Percentiles rank a stretch among this genome's conserved stretches.
These are phyloP conservation scores for Talaromyces sp. DNA, from an alignment of 2,329 filamentous ascomycete species.

Conservation along the genomic window DNA sequence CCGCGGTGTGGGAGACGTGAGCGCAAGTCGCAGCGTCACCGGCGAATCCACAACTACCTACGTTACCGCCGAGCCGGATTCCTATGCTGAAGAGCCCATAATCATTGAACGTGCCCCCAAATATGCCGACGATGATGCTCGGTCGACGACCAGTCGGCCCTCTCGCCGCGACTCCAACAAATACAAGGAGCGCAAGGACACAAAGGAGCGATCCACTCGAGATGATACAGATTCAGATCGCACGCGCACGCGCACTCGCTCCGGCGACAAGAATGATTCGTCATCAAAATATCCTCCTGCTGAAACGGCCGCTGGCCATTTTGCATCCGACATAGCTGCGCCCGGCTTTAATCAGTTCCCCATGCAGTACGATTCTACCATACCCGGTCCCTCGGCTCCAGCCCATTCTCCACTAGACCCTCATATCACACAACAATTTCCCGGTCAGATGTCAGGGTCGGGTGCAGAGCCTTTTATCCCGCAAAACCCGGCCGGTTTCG, in stretches of 20 bases:
- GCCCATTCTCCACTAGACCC: conserved; percentile 34
- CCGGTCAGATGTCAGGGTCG: conserved; percentile 40
- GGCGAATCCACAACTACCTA: conserved; percentile 21
- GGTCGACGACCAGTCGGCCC: conserved; percentile 2
- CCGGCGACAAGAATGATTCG: conserved; percentile 22
- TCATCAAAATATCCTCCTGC: conserved; percentile 16
- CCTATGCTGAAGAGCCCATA: conserved; percentile 23
- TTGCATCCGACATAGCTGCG: conserved; percentile 24
- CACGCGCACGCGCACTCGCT: conserved; percentile 22
- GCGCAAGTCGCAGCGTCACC: conserved; percentile 18
- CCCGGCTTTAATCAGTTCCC: conserved; percentile 31
- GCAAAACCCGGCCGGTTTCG: conserved; percentile 46
- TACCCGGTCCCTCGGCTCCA: conserved; percentile 19
- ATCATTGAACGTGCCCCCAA: conserved; percentile 24
- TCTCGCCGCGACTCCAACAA: conserved; percentile 15
- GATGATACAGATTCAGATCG: conserved; percentile 17
- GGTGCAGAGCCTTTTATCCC: conserved; percentile 44
- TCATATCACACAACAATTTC: conserved; percentile 54
- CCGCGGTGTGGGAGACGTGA: conserved; percentile 32
- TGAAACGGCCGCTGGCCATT: conserved; percentile 22
- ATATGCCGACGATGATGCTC: conserved; percentile 14
- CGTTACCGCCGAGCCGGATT: conserved; percentile 34
- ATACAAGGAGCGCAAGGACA: conserved; percentile 23
- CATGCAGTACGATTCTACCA: conserved; percentile 25
- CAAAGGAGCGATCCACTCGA: conserved; percentile 15